Evolutionary conservation across 257 asterid genomes (phyloP), one percentile per base, ranked within the genome.

Genomic region (Coffea eugenioides): DNA sequence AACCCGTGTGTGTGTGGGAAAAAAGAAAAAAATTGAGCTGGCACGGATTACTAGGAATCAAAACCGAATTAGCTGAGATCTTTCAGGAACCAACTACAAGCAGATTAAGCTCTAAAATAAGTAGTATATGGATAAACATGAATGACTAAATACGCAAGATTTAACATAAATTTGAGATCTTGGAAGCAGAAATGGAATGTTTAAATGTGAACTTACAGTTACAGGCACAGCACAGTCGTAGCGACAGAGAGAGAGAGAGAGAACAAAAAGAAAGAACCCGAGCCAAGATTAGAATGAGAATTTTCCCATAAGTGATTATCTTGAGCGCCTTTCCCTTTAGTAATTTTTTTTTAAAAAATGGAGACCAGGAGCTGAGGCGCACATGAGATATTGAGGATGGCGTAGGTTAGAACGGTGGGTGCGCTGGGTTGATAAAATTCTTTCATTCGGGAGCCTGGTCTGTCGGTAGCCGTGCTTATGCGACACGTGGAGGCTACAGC

Each of bases 201-300:
- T 62, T 2, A 21, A 77, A 78, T 14, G 43, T 23, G 64, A 45
- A 79, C 77, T 79, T 27, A 61, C 73, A 64, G 49, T n/a, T 25
- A 46, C 46, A 61, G 78, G 31, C 31, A 31, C 31, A 31, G 31
- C 31, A 31, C 57, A 79, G 52, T 34, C 23, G 65, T 10, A 64
- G 78, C 4, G 72, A 16, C 21, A 77, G 36, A 25, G 64, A 31
- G 71, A 65, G 48, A 25, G 21, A 6, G 14, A 16, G 34, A 77
- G 36, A 25, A 14, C 3, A 8, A 11, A 6, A 9, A 27, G 14
- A 57, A 5, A 51, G 49, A 49, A 18, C 52, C 11, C 52, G 52
- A 14, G n/a, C 5, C 51, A 39, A 1, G 41, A 16, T 31, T 6
- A 13, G 12, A 31, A 8, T 52, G 71, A 20, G 56, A 43, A 18